Base-by-base conservation (phyloP, 768 basidiomycete genomes). In the Suillus luteus region DNA sequence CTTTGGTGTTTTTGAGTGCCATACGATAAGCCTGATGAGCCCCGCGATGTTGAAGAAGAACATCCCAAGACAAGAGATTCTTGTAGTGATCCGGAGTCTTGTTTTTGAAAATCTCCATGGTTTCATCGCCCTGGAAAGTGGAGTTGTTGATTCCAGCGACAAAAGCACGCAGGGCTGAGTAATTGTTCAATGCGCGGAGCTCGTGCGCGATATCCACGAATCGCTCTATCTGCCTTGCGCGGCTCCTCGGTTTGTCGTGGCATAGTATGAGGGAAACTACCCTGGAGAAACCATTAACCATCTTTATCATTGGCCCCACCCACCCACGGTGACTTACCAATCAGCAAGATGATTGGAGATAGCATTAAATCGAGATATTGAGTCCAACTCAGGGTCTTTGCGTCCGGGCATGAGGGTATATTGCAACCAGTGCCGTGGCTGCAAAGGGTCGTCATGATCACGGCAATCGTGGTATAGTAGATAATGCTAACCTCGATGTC, bases 131-230 rank as follows among this genome's bases (percentile, higher is more conserved):
- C 55, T 88, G 82, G 66, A 90, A 88, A 0, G 90, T 89, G 5
- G 94, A 87, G 66, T 86, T 88, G 70, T 92, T 91, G 77, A 99
- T 92, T 5, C 95, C 96, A 35, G 94, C 92, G n/a, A 98, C 88
- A 68, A 98, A 88, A 11, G 95, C 94, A 52, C 94, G 93, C 61
- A 97, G 78, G 1, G 91, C 92, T 40, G 95, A 94, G 74, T 97
- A 99, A 73, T 99, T 98, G 76, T 96, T 95, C 54, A 92, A 73
- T 14, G 83, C 81, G 38, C 96, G 89, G 48, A 99, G 82, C 61
- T 86, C 86, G 63, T 86, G 84, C 1, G 92, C 93, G 66, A 99
- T 86, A 57, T 91, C 87, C 31, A 95, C 87, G 64, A 99, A 89
- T 71, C 93, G 93, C 72, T 97, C 94, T 64, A 96, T 90, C 68